A percentile compares a stretch with the other conserved stretches of the same genome.
Evolutionary conservation across 2,329 filamentous ascomycete genomes (phyloP).

Genomic region (Trichoderma harzianum): DNA sequence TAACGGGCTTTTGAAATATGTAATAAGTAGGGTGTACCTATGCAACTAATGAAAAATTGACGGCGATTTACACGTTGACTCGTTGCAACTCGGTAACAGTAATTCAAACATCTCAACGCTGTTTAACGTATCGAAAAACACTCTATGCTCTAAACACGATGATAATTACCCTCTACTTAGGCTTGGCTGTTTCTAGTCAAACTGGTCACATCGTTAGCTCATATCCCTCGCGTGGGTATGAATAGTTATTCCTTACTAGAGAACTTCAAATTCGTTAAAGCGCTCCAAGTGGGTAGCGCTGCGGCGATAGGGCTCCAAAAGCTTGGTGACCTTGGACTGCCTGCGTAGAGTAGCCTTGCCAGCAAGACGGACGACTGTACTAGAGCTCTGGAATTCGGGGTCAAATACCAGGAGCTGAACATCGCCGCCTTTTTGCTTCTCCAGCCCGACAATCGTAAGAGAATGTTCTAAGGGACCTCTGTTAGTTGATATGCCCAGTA

Average conservation of each 20-base stretch:
- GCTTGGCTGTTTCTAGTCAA: not conserved
- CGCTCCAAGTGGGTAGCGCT: conserved; percentile 64
- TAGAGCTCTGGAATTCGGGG: conserved; percentile 72
- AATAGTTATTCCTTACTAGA: conserved; percentile 53
- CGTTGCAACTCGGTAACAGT: not conserved
- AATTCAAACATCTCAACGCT: not conserved
- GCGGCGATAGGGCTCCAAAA: conserved; percentile 72
- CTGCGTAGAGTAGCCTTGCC: conserved; percentile 45
- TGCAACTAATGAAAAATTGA: not conserved
- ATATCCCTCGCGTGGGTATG: not conserved
- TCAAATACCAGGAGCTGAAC: conserved; percentile 81
- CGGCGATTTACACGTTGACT: not conserved
- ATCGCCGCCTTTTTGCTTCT: conserved; percentile 61
- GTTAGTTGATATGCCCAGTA: conserved; percentile 10
- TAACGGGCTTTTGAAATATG: not conserved
- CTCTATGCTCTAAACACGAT: not conserved
- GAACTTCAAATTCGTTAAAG: conserved; percentile 74
- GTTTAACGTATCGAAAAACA: not conserved
- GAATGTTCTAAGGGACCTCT: conserved; percentile 64
- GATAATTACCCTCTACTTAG: not conserved
- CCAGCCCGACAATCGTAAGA: conserved; percentile 82
- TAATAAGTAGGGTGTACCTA: not conserved
- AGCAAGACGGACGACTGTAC: conserved; percentile 57
- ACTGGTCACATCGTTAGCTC: not conserved
- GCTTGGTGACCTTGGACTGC: conserved; percentile 35